phyloP scores from a whole-genome alignment of 352 stramenopile genomes.

The Phytopythium aichiense region DNA sequence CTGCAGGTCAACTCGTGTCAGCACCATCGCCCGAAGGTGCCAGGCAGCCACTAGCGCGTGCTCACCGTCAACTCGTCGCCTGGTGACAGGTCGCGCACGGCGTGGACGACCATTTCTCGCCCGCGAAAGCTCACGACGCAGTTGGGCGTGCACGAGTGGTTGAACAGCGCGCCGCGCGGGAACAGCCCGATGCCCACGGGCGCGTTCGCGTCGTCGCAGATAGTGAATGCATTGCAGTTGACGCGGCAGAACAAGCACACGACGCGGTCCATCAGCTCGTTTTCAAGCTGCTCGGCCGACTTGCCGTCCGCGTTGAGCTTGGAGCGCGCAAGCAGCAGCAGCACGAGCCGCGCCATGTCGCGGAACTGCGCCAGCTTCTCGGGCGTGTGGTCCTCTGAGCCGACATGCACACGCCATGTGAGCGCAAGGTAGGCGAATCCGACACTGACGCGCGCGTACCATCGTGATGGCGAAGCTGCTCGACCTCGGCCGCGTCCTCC shows the following conservation, averaged over 20 bases:
- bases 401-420: too few relatives aligned
- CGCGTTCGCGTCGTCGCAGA: conserved; percentile 43
- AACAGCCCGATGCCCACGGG: conserved; percentile 66
- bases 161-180: conserved; percentile 56
- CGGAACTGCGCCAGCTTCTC: conserved; percentile 33
- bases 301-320: conserved; percentile 20
- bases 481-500: conserved; percentile 17
- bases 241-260: conserved; percentile 59
- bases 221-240: conserved; percentile 81
- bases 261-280: conserved; percentile 25
- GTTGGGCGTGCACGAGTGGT: conserved; percentile 73
- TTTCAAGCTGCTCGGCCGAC: conserved; percentile 25
- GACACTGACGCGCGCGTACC: conserved; percentile 8
- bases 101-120: conserved; percentile 40
- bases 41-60: background rate
- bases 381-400: conserved; percentile 27
- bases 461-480: conserved; percentile 42
- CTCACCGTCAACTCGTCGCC: conserved; percentile 58
- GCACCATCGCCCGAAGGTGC: background rate
- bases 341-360: conserved; percentile 61
- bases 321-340: conserved; percentile 45
- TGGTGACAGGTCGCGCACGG: conserved; percentile 31
- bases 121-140: conserved; percentile 63
- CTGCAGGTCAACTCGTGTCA: conserved; percentile 4
- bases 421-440: too few relatives aligned